Base-by-base conservation (phyloP, 2,329 filamentous ascomycete genomes). In the Elsinoe arachidis region DNA sequence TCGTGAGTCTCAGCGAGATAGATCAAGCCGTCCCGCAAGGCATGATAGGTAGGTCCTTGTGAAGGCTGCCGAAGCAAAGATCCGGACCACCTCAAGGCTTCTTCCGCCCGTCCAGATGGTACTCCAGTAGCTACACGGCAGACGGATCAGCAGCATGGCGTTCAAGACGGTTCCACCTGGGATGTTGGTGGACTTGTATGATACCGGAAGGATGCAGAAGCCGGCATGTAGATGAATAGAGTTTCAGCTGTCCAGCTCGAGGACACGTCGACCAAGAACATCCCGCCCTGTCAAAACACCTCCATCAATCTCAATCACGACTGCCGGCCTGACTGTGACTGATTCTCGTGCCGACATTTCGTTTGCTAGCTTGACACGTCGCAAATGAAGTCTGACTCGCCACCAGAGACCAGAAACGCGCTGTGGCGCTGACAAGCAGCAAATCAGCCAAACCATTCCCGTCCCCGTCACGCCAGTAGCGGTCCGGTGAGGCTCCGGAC, bases 381-480 rank as follows among this genome's bases (percentile, higher is more conserved):
- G 23, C 19, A 44, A 44, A 44, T 44, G 41, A 44, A 44, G 17
- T 23, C 41, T 44, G 41, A 44, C 41, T 44, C 41, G 41, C 23
- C 41, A 23, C 15, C 9, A 5, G 19, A 44, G 10, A 6, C 15
- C 3, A 21, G 3, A 10, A 2, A 21, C 4, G 23, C 41, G 41
- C 41, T 15, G 21, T 44, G 19, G 41, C 41, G 41, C 41, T 44
- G 21, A 23, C 14, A 14, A 44, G 41, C 41, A 43, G 15, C 14
- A 43, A 43, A 43, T 7, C 43, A 33, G 44, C 44, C 44, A 35
- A 49, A 33, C 44, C 44, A 33, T 49, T 49, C 44, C 23, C 44
- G 33, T 34, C 23, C 17, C 33, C 44, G 44, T 21, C 23, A 49
- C 44, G 33, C 12, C 44, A 49, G 14, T 17, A 44, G 41, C 41